These are phyloP conservation scores for Yamadazyma paraphyllophila DNA, from an alignment of 805 yeast species.

Conservation along the genomic window DNA sequence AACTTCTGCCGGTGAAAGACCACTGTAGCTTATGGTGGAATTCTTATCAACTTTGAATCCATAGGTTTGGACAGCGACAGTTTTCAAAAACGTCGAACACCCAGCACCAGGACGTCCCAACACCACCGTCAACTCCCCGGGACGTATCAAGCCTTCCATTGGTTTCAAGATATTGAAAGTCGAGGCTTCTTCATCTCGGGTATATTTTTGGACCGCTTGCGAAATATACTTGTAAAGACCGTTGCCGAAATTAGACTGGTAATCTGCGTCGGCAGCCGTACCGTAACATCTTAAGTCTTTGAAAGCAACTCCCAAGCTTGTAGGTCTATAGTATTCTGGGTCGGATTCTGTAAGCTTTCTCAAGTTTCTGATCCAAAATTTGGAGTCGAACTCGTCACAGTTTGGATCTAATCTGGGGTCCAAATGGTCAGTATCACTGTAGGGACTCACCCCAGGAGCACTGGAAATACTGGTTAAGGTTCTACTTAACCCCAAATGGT, in stretches of 20 bases:
- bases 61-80: conserved; percentile 37
- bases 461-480: conserved; percentile 47
- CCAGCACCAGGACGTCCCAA: conserved; percentile 45
- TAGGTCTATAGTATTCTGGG: conserved; percentile 62
- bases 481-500: conserved; percentile 19
- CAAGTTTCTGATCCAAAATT: conserved; percentile 66
- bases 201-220: conserved; percentile 17
- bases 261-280: conserved; percentile 65
- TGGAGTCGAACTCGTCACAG: conserved; percentile 56
- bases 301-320: conserved; percentile 59
- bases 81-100: conserved; percentile 39
- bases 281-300: conserved; percentile 60
- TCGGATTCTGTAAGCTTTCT: conserved; percentile 52
- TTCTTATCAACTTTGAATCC: conserved; percentile 35
- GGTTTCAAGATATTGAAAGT: conserved; percentile 22
- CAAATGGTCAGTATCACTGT: conserved; percentile 16
- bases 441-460: conserved; percentile 49
- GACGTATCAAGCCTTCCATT: conserved; percentile 24
- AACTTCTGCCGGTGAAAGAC: conserved; percentile 29
- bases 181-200: conserved; percentile 17
- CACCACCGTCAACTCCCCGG: conserved; percentile 42
- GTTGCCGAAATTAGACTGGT: conserved; percentile 58
- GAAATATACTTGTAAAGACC: conserved; percentile 25
- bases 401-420: conserved; percentile 49
- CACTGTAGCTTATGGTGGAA: conserved; percentile 34